A percentile compares a stretch with the other conserved stretches of the same genome.
phyloP scores from a whole-genome alignment of 768 basidiomycete genomes.

The Gymnopilus junonius region DNA sequence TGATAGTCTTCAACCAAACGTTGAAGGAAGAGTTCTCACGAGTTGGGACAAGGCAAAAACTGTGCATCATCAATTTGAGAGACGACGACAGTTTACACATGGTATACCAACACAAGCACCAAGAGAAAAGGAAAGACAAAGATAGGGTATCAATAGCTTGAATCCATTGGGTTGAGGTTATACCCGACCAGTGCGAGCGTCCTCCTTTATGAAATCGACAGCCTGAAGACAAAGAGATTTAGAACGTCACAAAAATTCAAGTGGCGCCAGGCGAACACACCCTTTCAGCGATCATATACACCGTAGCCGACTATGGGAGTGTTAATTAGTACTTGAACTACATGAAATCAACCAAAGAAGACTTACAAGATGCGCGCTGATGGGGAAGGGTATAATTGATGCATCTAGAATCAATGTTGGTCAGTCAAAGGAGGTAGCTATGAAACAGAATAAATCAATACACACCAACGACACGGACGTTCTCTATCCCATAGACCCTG shows the following conservation, averaged over 20 bases:
- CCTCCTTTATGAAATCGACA: slow-evolving; percentile 1
- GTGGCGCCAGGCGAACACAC: too few relatives aligned
- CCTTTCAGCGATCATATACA: not conserved
- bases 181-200: not conserved
- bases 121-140: not conserved
- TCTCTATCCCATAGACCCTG: slow-evolving; percentile 38
- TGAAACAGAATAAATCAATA: not conserved
- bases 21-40: too few relatives aligned
- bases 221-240: not conserved
- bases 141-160: not conserved
- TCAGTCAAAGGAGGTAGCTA: not conserved
- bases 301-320: not conserved
- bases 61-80: too few relatives aligned
- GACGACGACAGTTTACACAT: too few relatives aligned
- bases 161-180: not conserved
- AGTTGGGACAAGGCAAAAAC: too few relatives aligned
- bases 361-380: slow-evolving; percentile 36
- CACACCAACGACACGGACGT: slow-evolving; percentile 39
- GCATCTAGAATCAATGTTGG: slow-evolving; percentile 24
- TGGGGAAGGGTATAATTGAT: slow-evolving; percentile 36
- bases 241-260: not conserved
- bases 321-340: not conserved
- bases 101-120: not conserved
- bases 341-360: not conserved
- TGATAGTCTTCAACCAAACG: too few relatives aligned